Conservation (phyloP, 495 filamentous ascomycete genomes). For the Tuber calosporum region DNA sequence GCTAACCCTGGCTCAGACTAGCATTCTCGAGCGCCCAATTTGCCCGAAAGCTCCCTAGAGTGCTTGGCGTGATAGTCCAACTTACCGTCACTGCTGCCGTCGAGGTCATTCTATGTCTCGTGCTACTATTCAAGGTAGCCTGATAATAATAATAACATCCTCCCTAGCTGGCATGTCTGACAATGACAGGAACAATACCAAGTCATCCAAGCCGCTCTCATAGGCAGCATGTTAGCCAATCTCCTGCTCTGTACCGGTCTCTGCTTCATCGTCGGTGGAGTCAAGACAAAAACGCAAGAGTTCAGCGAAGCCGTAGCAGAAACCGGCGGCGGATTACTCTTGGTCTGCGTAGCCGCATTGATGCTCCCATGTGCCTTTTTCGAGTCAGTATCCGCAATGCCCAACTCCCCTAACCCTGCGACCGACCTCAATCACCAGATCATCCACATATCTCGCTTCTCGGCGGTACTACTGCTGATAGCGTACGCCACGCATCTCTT, state of each 20-base stretch:
- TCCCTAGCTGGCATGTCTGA: not conserved
- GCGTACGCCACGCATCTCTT: constrained; percentile 63
- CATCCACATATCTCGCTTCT: constrained; percentile 64
- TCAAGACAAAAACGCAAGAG: constrained; percentile 56
- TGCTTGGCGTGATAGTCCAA: constrained; percentile 68
- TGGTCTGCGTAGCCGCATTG: constrained; percentile 60
- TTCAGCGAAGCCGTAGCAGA: constrained; percentile 75
- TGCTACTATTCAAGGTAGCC: constrained; percentile 50
- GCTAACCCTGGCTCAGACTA: not conserved
- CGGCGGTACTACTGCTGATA: constrained; percentile 68
- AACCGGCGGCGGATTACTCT: constrained; percentile 67
- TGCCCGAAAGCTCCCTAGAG: constrained; percentile 45
- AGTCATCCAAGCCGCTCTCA: constrained; percentile 75
- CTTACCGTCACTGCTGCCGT: constrained; percentile 70
- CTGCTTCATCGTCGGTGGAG: constrained; percentile 70
- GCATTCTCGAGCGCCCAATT: constrained; percentile 1
- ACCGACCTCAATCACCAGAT: constrained; percentile 48
- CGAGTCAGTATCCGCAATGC: constrained; percentile 50
- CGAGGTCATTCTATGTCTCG: constrained; percentile 77
- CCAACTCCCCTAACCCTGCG: constrained; percentile 38
- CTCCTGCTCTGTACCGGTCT: constrained; percentile 66
- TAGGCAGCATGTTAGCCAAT: constrained; percentile 75
- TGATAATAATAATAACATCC: constrained; percentile 37
- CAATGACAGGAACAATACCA: constrained; percentile 10
- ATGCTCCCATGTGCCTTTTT: constrained; percentile 75